phyloP scores from a whole-genome alignment of 306 rosid species.

The Casuarina cunninghamiana region DNA sequence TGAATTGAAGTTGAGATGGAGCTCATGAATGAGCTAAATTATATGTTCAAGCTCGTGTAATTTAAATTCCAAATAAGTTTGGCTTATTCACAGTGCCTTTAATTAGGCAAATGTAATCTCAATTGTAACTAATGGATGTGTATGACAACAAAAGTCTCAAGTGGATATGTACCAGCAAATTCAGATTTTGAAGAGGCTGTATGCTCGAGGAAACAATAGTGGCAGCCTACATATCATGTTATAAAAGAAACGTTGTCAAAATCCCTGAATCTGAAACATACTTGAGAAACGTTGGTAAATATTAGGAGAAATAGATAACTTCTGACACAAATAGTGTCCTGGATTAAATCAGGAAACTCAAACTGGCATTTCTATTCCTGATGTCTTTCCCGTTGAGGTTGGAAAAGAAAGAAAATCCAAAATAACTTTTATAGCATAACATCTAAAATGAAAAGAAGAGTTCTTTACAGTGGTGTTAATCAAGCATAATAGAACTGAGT shows the following conservation, averaged over 20 bases:
- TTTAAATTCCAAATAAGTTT: too few relatives aligned
- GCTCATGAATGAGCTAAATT: too few relatives aligned
- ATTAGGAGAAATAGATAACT: background rate
- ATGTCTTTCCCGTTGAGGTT: background rate
- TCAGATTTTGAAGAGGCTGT: slow-evolving; percentile 73
- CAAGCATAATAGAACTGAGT: background rate
- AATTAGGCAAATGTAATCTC: background rate
- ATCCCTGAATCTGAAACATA: slow-evolving; percentile 5
- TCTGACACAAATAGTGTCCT: background rate
- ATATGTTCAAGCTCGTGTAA: too few relatives aligned
- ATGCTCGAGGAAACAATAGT: slow-evolving; percentile 67
- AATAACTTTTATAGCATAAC: background rate
- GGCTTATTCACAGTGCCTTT: too few relatives aligned
- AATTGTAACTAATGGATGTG: background rate
- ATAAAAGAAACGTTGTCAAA: slow-evolving; percentile 14
- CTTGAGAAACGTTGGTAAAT: background rate
- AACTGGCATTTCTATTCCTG: background rate
- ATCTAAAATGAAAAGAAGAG: background rate
- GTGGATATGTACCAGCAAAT: slow-evolving; percentile 45
- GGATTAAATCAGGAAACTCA: background rate
- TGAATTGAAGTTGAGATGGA: too few relatives aligned
- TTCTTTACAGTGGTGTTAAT: background rate
- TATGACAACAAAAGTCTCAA: slow-evolving; percentile 1
- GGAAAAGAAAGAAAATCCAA: background rate
- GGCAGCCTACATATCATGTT: slow-evolving; percentile 50